A percentile compares a stretch with the other conserved stretches of the same genome.
Conservation (phyloP, 208 protist genomes). For the Crithidia sp. region DNA sequence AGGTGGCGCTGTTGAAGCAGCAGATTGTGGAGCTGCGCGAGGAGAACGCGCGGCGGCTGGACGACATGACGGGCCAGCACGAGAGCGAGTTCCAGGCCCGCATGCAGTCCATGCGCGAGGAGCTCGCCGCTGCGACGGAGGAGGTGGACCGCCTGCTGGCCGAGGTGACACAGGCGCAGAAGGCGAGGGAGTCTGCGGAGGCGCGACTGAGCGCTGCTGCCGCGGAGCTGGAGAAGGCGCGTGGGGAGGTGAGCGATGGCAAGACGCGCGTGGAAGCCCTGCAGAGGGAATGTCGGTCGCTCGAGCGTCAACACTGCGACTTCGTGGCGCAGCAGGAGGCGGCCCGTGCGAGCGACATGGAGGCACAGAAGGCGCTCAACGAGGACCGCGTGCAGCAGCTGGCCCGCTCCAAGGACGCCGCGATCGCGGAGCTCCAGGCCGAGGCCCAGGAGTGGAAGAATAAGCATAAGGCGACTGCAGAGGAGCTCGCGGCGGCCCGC, state of each 20-base stretch:
- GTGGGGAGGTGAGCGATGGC: conserved; percentile 18
- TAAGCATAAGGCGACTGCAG: conserved; percentile 42
- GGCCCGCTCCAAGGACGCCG: conserved; percentile 48
- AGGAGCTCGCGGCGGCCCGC: conserved; percentile 62
- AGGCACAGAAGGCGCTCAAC: conserved; percentile 44
- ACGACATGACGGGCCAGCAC: conserved; percentile 63
- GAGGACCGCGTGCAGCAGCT: conserved; percentile 67
- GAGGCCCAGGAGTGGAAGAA: conserved; percentile 55
- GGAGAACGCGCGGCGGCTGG: conserved; percentile 54
- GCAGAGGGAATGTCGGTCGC: conserved; percentile 27
- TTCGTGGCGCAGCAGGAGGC: conserved; percentile 53
- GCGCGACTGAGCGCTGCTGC: conserved; percentile 18
- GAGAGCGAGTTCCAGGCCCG: conserved; percentile 59
- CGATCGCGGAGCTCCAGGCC: conserved; percentile 58
- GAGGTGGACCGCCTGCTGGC: conserved; percentile 40
- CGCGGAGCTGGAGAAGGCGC: conserved; percentile 30
- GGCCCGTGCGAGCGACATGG: conserved; percentile 33
- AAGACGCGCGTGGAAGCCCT: conserved; percentile 17
- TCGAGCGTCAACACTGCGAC: conserved; percentile 62
- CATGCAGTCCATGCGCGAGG: conserved; percentile 64
- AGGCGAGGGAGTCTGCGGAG: conserved; percentile 28
- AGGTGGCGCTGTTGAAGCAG: conserved; percentile 67
- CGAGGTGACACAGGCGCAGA: conserved; percentile 30
- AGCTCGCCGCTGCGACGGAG: conserved; percentile 45
- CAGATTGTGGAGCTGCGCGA: conserved; percentile 68